Evolutionary conservation across 768 basidiomycete species (phyloP).

Genomic region (Trametes villosa): DNA sequence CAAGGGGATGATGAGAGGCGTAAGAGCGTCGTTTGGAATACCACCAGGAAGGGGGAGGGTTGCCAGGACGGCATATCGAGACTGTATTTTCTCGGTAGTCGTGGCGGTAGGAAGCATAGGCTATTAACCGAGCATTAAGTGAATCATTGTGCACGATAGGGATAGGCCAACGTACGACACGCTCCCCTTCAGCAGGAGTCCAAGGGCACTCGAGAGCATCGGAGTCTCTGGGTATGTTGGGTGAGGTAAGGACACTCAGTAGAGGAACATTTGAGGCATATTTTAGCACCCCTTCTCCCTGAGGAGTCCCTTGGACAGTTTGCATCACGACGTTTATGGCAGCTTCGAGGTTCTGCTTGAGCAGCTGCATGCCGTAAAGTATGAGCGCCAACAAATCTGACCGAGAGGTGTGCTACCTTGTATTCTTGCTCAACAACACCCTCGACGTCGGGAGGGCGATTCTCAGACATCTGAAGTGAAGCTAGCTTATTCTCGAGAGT

Average conservation of each 20-base stretch:
- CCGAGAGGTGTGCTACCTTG: not conserved
- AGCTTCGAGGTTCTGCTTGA: not conserved
- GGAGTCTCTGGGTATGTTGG: not conserved
- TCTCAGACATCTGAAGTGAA: conserved; percentile 25
- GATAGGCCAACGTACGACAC: not conserved
- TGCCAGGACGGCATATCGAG: conserved; percentile 60
- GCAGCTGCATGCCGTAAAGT: not conserved
- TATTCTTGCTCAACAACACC: not conserved
- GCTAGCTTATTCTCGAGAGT: conserved; percentile 32
- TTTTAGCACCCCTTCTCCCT: not conserved
- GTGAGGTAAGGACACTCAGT: not conserved
- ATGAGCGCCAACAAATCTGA: not conserved
- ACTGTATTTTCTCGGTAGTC: conserved; percentile 49
- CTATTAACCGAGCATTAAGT: not conserved
- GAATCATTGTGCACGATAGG: not conserved
- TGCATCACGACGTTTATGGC: not conserved
- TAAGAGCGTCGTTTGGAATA: conserved; percentile 67
- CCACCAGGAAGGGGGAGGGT: conserved; percentile 65
- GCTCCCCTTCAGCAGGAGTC: conserved; percentile 9
- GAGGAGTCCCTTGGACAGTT: not conserved
- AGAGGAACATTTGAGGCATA: conserved; percentile 3
- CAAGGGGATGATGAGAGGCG: conserved; percentile 68
- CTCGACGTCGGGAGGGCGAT: conserved; percentile 9
- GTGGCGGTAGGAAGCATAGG: conserved; percentile 12
- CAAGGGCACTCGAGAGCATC: conserved; percentile 11